Conservation (phyloP, 768 basidiomycete genomes). For the Boletellus ananiceps region DNA sequence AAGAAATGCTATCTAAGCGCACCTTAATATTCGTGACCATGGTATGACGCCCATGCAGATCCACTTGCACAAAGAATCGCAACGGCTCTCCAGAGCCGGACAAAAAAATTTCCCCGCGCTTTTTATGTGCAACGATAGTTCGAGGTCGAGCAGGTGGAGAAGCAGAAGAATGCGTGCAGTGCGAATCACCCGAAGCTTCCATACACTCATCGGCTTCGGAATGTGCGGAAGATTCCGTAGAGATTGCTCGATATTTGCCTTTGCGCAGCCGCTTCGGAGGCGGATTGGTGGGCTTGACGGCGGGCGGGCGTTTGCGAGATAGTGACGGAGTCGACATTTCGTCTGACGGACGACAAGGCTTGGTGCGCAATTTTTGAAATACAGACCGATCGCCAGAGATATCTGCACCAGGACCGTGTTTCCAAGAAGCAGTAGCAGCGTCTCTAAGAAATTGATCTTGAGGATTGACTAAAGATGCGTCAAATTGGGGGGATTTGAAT, state of each 20-base stretch:
- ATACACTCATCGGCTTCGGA: slow-evolving; percentile 14
- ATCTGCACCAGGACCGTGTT: slow-evolving; percentile 4
- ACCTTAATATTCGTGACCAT: slow-evolving; percentile 62
- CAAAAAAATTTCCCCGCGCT: slow-evolving; percentile 40
- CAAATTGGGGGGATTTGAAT: neutral
- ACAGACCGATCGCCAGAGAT: slow-evolving; percentile 6
- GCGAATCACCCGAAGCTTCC: slow-evolving; percentile 6
- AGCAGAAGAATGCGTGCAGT: slow-evolving; percentile 11
- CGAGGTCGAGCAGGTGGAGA: slow-evolving; percentile 13
- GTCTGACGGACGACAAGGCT: slow-evolving; percentile 1
- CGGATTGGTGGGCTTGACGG: slow-evolving; percentile 14
- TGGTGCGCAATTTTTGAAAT: slow-evolving; percentile 6
- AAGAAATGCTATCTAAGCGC: slow-evolving; percentile 9
- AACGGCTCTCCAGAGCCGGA: slow-evolving; percentile 40
- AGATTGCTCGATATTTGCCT: slow-evolving; percentile 25
- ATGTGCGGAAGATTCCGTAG: slow-evolving; percentile 16
- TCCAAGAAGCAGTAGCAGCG: slow-evolving; percentile 2
- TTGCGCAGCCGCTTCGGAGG: slow-evolving; percentile 24
- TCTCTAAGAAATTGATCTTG: slow-evolving; percentile 2
- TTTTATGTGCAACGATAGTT: slow-evolving; percentile 15
- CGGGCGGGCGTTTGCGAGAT: slow-evolving; percentile 23
- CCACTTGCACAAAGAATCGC: slow-evolving; percentile 66
- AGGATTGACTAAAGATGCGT: neutral
- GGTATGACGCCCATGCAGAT: slow-evolving; percentile 48
- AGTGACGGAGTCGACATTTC: slow-evolving; percentile 7